Evolutionary conservation across 2,329 filamentous ascomycete genomes (phyloP).

Genomic region (Aspergillus thermomutatus): DNA sequence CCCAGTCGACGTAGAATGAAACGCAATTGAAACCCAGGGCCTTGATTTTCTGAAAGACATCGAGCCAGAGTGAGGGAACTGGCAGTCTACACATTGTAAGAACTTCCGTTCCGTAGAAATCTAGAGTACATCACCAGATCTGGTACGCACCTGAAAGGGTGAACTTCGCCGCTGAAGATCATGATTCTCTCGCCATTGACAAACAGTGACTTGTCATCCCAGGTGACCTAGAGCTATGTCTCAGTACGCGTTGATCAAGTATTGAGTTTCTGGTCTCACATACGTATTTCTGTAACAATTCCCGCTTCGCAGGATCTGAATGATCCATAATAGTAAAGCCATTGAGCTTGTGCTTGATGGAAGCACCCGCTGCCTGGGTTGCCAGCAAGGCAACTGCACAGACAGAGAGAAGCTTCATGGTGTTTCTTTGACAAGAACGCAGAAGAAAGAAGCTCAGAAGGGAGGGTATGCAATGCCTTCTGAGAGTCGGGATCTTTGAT

Average conservation of each 20-base stretch:
- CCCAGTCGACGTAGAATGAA: constrained; percentile 79
- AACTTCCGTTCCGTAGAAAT: neutral
- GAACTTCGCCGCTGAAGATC: constrained; percentile 71
- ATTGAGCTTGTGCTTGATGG: constrained; percentile 50
- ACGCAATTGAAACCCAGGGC: constrained; percentile 75
- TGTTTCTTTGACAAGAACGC: neutral
- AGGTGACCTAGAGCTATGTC: constrained; percentile 52
- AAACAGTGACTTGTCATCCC: constrained; percentile 69
- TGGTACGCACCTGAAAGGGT: constrained; percentile 56
- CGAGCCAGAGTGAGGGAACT: constrained; percentile 62
- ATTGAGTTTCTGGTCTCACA: constrained; percentile 17
- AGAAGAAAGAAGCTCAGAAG: neutral
- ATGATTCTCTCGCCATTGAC: constrained; percentile 67
- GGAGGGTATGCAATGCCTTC: neutral
- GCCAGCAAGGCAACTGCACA: constrained; percentile 39
- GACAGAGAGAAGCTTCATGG: constrained; percentile 39
- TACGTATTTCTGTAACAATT: constrained; percentile 55
- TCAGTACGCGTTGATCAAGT: constrained; percentile 1
- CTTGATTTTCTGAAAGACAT: constrained; percentile 79
- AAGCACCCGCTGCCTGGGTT: constrained; percentile 45
- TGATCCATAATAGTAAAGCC: constrained; percentile 45
- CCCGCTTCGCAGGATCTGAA: constrained; percentile 42
- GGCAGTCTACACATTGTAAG: constrained; percentile 46
- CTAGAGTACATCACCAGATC: neutral
- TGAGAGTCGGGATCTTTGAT: neutral